Evolutionary conservation across 2,329 filamentous ascomycete species (phyloP), one percentile per base, ranked within the genome.

Genomic region (Aschersonia sp.): DNA sequence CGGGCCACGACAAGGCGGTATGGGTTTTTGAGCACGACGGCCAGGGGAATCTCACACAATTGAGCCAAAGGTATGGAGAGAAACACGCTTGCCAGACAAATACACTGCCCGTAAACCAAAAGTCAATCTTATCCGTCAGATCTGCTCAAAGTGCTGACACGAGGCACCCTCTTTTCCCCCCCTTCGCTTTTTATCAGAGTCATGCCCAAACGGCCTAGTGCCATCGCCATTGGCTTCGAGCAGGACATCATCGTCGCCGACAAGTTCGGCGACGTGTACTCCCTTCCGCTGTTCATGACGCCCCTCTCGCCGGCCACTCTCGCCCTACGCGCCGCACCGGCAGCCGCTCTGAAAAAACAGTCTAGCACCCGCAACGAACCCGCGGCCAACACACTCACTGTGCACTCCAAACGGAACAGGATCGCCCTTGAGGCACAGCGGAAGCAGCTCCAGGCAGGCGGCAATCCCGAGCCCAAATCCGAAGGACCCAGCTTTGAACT

Each of bases 211-310:
- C 81, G 88, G 37, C 87, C 89, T 10, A 90, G 83, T 59, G 80
- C 84, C 37, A 70, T 97, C 49, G 68, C 74, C 46, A 66, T 95
- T 46, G 79, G 83, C 6, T 69, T 77, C 40, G 82, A 89, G 59
- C 71, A 73, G 42, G 84, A 80, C 7, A 86, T 98, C 52, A 66
- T 97, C 49, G 81, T 79, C 51, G 90, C 81, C 46, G 92, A 98
- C 70, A 98, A 98, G 64, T 97, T 97, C 59, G 92, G 92, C 54
- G 92, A 98, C 62, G 90, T 95, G 51, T 97, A 95, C 66, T 77
- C 85, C 9, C 66, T 98, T 6, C 90, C 92, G 11, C 70, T 97
- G 45, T 46, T 59, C 50, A 49, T 52, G 44, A 57, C 54, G 37
- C 57, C 53, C 35, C 49, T 48, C 22, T 52, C 55, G 30, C 46